Base-by-base conservation (phyloP, 768 basidiomycete genomes). In the Calocera viscosa region DNA sequence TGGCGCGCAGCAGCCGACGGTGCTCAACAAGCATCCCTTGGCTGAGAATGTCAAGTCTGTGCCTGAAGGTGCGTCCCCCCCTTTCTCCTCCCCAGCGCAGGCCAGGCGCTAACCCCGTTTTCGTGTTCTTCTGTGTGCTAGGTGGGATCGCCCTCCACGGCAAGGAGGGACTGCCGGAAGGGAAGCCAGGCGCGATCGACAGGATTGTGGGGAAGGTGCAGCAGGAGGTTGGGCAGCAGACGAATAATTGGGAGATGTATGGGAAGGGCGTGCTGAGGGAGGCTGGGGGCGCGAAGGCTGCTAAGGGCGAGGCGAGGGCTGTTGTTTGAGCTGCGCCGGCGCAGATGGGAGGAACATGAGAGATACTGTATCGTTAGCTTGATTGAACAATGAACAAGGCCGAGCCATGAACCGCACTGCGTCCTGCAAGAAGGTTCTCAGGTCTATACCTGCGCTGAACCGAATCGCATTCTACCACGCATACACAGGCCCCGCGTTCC, bases 401-500 rank as follows among this genome's bases (percentile, higher is more conserved):
- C n/a, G n/a, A n/a, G 39, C 39, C 39, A 40, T 40, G 11, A 40
- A 40, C 39, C 19, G 39, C 39, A 40, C 11, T 40, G 39, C 11
- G 11, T 19, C 39, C 39, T 40, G 39, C 10, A 19, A 40, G 19
- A n/a, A n/a, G n/a, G n/a, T n/a, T n/a, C n/a, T n/a, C n/a, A n/a
- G n/a, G n/a, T n/a, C n/a, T n/a, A n/a, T n/a, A n/a, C n/a, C n/a
- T n/a, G 39, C 39, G 19, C 39, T 10, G 22, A 49, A 49, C 11
- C 8, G 12, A 49, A 16, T 49, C 49, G 10, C 33, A 3, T 16
- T 34, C 41, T 82, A 93, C 91, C 90, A 92, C 34, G 86, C 84
- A 90, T 90, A 93, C 49, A 78, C 80, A 30, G 86, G 80, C 19
- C 83, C 80, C 38, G 85, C 84, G 71, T 91, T 91, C 33, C 90